These are phyloP conservation scores for Ilyonectria mors-panacis DNA, from an alignment of 2,329 filamentous ascomycete species.

Conservation along the genomic window DNA sequence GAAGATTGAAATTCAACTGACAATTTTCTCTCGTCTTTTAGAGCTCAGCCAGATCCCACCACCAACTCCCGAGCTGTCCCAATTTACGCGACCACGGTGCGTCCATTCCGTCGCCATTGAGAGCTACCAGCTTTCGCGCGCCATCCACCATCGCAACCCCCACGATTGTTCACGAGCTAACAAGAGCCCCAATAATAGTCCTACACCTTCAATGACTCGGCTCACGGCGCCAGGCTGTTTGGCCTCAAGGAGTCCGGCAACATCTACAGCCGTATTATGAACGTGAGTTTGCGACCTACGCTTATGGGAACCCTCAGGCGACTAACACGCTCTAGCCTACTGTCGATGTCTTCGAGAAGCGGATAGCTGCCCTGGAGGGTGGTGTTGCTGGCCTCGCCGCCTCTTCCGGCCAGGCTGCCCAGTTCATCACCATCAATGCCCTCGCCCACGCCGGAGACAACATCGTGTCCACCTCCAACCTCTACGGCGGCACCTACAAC, in stretches of 20 bases:
- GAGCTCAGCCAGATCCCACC: constrained; percentile 82
- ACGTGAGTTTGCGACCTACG: constrained; percentile 67
- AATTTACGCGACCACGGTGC: constrained; percentile 91
- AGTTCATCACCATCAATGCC: constrained; percentile 90
- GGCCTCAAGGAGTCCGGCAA: constrained; percentile 97
- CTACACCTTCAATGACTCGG: constrained; percentile 95
- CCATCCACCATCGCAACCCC: background rate
- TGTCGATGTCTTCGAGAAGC: constrained; percentile 95
- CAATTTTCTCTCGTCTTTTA: constrained; percentile 53
- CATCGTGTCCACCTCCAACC: constrained; percentile 90
- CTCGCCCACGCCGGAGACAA: constrained; percentile 93
- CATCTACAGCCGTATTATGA: constrained; percentile 98
- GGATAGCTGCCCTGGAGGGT: constrained; percentile 94
- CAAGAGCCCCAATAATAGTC: constrained; percentile 67
- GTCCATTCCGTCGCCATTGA: constrained; percentile 14
- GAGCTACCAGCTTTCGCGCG: constrained; percentile 17
- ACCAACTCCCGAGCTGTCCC: constrained; percentile 94
- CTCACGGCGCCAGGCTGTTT: constrained; percentile 94
- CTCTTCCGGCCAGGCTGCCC: constrained; percentile 89
- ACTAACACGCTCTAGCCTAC: constrained; percentile 75
- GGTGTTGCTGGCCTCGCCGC: constrained; percentile 89
- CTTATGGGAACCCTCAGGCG: background rate
- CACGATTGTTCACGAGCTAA: constrained; percentile 1
- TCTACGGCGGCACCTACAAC: constrained; percentile 97
- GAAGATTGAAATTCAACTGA: constrained; percentile 16